These are phyloP conservation scores for Bipolaris zeicola DNA, from an alignment of 2,329 filamentous ascomycete genomes.

Conservation along the genomic window DNA sequence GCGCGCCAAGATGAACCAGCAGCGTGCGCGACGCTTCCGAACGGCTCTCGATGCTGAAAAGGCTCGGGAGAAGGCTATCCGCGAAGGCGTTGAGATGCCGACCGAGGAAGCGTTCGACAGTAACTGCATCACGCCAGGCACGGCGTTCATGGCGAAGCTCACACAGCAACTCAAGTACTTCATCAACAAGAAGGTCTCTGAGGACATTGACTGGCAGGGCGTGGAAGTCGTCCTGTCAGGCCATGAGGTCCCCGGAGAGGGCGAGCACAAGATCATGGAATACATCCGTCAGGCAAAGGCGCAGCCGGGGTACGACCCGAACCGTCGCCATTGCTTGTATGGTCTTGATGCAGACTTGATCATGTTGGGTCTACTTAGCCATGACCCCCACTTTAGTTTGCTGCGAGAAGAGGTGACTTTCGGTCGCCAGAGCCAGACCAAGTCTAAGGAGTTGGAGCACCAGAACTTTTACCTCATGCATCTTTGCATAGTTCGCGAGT, in stretches of 20 bases:
- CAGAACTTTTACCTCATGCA: constrained; percentile 99
- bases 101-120: constrained; percentile 97
- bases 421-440: constrained; percentile 82
- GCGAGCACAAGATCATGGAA: constrained; percentile 99
- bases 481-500: constrained; percentile 95
- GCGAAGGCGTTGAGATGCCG: constrained; percentile 87
- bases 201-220: constrained; percentile 96
- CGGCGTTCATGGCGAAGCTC: constrained; percentile 96
- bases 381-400: constrained; percentile 97
- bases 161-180: constrained; percentile 96
- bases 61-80: constrained; percentile 89
- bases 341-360: constrained; percentile 97
- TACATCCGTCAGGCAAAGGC: constrained; percentile 98
- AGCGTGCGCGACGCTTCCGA: constrained; percentile 91
- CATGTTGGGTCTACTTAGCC: constrained; percentile 95
- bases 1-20: constrained; percentile 99
- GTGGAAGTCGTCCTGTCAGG: constrained; percentile 96
- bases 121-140: constrained; percentile 98
- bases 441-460: constrained; percentile 95
- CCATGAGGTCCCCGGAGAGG: constrained; percentile 96
- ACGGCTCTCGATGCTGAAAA: constrained; percentile 90
- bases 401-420: constrained; percentile 98
- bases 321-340: constrained; percentile 95
- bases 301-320: constrained; percentile 88
- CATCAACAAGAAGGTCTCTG: constrained; percentile 97